phyloP scores from a whole-genome alignment of 768 basidiomycete species.

The Leccinum rimulosum region DNA sequence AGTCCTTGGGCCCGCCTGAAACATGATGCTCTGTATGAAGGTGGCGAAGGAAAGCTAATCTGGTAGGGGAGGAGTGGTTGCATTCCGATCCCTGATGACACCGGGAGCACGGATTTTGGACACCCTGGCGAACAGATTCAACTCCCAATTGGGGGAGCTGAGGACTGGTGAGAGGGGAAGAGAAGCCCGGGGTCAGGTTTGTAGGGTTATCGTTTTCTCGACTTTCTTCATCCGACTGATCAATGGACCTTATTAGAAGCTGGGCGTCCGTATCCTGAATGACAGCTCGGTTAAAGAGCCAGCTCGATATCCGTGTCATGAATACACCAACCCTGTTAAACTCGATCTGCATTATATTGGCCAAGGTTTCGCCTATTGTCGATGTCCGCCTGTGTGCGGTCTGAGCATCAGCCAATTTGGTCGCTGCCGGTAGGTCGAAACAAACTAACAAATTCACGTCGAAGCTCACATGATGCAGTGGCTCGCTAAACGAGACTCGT shows the following conservation, averaged over 20 bases:
- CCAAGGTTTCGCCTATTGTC: neutral
- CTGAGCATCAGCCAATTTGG: neutral
- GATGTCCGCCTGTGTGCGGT: conserved; percentile 1
- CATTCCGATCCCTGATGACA: conserved; percentile 5
- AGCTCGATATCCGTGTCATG: neutral
- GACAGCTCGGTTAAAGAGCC: neutral
- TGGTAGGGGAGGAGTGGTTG: neutral
- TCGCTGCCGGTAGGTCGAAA: neutral
- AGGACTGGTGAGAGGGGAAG: neutral
- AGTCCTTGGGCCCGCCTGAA: too few species aligned
- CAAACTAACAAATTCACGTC: conserved; percentile 6
- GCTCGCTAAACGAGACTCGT: neutral
- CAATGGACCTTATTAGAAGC: neutral
- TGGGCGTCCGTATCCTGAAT: neutral
- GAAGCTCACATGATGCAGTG: neutral
- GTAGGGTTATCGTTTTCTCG: neutral
- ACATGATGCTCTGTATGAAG: conserved; percentile 11
- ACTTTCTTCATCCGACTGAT: neutral
- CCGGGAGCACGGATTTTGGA: neutral
- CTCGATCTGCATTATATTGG: neutral
- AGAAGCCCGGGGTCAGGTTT: neutral
- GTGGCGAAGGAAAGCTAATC: conserved; percentile 15
- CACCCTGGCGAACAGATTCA: too few species aligned
- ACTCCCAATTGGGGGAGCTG: neutral
- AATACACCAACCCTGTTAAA: neutral